Evolutionary conservation across 768 basidiomycete genomes (phyloP).

Genomic region (Omphalotus guepiniiformis): DNA sequence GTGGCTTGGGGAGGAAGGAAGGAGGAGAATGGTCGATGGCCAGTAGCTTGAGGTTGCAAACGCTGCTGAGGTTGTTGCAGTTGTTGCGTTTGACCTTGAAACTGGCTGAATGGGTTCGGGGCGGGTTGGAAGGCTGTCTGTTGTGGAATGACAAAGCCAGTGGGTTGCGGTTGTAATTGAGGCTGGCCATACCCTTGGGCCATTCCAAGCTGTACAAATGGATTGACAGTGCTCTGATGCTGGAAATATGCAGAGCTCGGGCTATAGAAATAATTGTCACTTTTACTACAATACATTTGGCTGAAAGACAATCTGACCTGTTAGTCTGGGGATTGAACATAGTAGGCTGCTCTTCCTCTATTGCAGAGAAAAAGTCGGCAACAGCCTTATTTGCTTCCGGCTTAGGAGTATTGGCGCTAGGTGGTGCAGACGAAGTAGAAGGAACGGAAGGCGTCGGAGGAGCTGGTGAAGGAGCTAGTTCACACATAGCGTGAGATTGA

Average conservation of each 20-base stretch:
- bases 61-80: constrained; percentile 14
- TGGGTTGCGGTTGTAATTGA: constrained; percentile 49
- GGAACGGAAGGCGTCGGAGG: constrained; percentile 11
- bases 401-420: constrained; percentile 26
- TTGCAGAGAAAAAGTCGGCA: constrained; percentile 84
- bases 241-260: constrained; percentile 48
- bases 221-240: constrained; percentile 64
- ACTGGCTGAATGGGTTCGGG: constrained; percentile 45
- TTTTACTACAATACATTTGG: background rate
- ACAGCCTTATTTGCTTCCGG: constrained; percentile 43
- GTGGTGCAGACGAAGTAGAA: constrained; percentile 13
- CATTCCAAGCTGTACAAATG: constrained; percentile 65
- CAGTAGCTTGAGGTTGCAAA: constrained; percentile 33
- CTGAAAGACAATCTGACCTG: constrained; percentile 35
- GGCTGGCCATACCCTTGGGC: constrained; percentile 36
- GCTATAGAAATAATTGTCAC: constrained; percentile 25
- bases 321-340: constrained; percentile 63
- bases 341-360: constrained; percentile 77
- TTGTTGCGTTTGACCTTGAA: constrained; percentile 28
- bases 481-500: too few relatives aligned
- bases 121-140: constrained; percentile 34
- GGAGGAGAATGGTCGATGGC: constrained; percentile 49
- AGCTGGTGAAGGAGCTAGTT: constrained; percentile 12
- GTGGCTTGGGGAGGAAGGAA: constrained; percentile 56
- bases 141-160: constrained; percentile 52